These are phyloP conservation scores for Lepraria neglecta DNA, from an alignment of 495 filamentous ascomycete species.

Conservation along the genomic window DNA sequence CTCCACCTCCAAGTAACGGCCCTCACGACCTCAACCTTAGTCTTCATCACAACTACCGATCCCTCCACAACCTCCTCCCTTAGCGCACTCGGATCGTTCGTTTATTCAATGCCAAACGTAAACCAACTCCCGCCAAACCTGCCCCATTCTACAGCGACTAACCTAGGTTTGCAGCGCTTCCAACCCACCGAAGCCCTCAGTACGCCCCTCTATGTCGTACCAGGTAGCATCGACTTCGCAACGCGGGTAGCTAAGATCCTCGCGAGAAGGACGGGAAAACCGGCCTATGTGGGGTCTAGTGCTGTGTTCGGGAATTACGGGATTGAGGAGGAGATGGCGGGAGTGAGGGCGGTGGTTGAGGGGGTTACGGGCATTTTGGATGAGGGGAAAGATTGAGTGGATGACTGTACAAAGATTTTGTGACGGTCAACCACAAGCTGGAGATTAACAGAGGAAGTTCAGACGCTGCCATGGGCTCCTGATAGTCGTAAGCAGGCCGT, in stretches of 20 bases:
- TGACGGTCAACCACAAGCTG: background rate
- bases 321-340: constrained; percentile 94
- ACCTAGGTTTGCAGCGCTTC: constrained; percentile 39
- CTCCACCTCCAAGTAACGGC: constrained; percentile 73
- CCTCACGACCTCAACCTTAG: constrained; percentile 55
- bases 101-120: constrained; percentile 90
- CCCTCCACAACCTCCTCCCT: constrained; percentile 29
- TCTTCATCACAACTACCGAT: constrained; percentile 69
- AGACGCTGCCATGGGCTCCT: too few relatives aligned
- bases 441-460: background rate
- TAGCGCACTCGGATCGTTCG: constrained; percentile 70
- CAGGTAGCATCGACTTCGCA: constrained; percentile 76
- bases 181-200: constrained; percentile 58
- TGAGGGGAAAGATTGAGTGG: constrained; percentile 10
- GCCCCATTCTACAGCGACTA: background rate
- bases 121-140: constrained; percentile 25
- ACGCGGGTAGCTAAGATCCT: constrained; percentile 78
- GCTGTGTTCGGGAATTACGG: constrained; percentile 59
- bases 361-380: constrained; percentile 56
- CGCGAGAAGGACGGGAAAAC: constrained; percentile 58
- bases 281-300: constrained; percentile 79
- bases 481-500: background rate
- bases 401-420: too few relatives aligned
- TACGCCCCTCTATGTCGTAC: constrained; percentile 69
- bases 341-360: constrained; percentile 63